Evolutionary conservation across 2,329 filamentous ascomycete species (phyloP).

Genomic region (Aureobasidium sp.): DNA sequence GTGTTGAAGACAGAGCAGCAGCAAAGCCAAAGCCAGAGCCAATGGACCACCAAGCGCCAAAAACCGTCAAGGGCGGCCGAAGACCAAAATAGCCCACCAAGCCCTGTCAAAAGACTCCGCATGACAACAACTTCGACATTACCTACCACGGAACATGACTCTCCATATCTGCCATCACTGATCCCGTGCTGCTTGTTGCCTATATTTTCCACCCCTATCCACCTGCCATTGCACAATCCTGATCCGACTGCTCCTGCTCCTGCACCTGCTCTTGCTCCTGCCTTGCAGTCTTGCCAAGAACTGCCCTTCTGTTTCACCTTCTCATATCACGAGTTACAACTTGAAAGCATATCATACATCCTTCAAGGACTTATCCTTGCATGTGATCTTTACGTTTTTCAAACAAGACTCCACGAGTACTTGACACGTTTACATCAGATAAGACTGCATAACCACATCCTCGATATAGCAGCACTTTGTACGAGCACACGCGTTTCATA

Average conservation of each 20-base stretch:
- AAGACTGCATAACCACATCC: not conserved
- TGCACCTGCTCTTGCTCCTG: no score
- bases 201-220: not conserved
- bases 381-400: not conserved
- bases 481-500: conserved; percentile 3
- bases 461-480: not conserved
- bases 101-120: conserved; percentile 2
- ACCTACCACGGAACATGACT: not conserved
- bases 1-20: not conserved
- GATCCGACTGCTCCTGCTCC: not conserved
- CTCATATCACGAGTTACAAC: not conserved
- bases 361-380: not conserved
- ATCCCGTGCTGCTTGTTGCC: not conserved
- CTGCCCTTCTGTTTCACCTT: not conserved
- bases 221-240: not conserved
- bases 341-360: not conserved
- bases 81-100: conserved; percentile 9
- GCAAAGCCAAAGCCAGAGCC: not conserved
- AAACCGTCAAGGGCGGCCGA: not conserved
- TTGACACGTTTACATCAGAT: not conserved
- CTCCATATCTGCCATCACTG: not conserved
- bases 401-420: not conserved
- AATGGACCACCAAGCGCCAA: conserved; percentile 3
- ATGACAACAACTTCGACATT: not conserved
- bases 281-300: not conserved